These are phyloP conservation scores for Coccomyxa sp. DNA, from an alignment of 139 green algal species.

Conservation along the genomic window DNA sequence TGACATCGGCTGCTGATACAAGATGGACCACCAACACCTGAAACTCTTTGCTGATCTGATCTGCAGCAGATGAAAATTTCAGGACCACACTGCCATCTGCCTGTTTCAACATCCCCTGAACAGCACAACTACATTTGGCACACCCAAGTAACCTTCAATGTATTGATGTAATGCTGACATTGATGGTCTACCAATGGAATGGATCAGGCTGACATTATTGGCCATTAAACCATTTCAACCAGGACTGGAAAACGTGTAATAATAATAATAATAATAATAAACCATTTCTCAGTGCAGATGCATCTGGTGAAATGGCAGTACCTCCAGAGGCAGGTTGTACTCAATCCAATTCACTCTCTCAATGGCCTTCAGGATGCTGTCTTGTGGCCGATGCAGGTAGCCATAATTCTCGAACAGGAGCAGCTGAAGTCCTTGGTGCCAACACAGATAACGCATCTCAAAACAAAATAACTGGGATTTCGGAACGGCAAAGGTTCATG, in stretches of 20 bases:
- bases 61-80: neutral
- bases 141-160: neutral
- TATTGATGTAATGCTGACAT: neutral
- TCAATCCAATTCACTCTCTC: neutral
- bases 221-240: too few species aligned
- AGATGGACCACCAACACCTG: neutral
- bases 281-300: neutral
- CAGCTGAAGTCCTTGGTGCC: neutral
- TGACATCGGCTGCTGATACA: neutral
- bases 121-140: neutral
- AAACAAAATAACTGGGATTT: too few species aligned
- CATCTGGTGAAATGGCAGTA: neutral
- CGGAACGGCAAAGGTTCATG: too few species aligned
- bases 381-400: conserved; percentile 1
- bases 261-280: too few species aligned
- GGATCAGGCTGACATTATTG: neutral
- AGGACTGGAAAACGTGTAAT: too few species aligned
- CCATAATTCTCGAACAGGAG: conserved; percentile 15
- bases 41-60: neutral
- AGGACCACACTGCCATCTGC: neutral
- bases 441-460: neutral
- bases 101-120: neutral
- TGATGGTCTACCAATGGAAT: neutral
- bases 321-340: conserved; percentile 7
- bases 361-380: conserved; percentile 8